These are phyloP conservation scores for Pterula multifida DNA, from an alignment of 1,284 basidiomycete species.

Conservation along the genomic window DNA sequence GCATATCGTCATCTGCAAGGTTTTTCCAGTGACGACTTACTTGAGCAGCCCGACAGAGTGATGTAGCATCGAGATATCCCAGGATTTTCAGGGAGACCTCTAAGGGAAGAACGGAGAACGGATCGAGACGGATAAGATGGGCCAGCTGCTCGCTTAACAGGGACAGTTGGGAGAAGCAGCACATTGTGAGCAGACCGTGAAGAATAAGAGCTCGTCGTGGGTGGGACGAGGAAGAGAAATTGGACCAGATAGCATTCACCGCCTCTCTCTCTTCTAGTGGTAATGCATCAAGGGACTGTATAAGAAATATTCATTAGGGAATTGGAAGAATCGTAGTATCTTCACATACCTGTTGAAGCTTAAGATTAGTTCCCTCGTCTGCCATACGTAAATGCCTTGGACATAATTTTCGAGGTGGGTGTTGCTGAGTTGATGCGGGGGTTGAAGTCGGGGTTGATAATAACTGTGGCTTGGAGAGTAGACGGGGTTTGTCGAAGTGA, in stretches of 20 bases:
- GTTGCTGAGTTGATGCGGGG: neutral
- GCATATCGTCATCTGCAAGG: constrained; percentile 90
- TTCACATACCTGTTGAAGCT: constrained; percentile 76
- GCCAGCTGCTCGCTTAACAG: constrained; percentile 88
- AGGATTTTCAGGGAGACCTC: constrained; percentile 89
- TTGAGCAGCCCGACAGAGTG: constrained; percentile 91
- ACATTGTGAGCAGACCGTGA: constrained; percentile 98
- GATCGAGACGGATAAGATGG: constrained; percentile 91
- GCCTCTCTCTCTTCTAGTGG: constrained; percentile 80
- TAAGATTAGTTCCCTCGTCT: constrained; percentile 87
- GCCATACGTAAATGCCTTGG: constrained; percentile 95
- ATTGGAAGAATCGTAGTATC: constrained; percentile 1
- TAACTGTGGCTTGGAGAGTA: constrained; percentile 1
- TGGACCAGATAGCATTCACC: constrained; percentile 92
- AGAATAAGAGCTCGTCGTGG: constrained; percentile 88
- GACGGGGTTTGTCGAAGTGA: constrained; percentile 9
- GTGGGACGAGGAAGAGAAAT: constrained; percentile 91
- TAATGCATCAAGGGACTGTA: constrained; percentile 86
- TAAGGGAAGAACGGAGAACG: constrained; percentile 83
- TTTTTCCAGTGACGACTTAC: constrained; percentile 80
- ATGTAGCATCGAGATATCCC: constrained; percentile 88
- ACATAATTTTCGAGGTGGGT: constrained; percentile 59
- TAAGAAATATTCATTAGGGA: neutral
- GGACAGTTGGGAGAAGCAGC: constrained; percentile 97
- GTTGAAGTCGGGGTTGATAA: neutral